Evolutionary conservation across 768 basidiomycete species (phyloP).

Genomic region (Coprinopsis strossmayeri): DNA sequence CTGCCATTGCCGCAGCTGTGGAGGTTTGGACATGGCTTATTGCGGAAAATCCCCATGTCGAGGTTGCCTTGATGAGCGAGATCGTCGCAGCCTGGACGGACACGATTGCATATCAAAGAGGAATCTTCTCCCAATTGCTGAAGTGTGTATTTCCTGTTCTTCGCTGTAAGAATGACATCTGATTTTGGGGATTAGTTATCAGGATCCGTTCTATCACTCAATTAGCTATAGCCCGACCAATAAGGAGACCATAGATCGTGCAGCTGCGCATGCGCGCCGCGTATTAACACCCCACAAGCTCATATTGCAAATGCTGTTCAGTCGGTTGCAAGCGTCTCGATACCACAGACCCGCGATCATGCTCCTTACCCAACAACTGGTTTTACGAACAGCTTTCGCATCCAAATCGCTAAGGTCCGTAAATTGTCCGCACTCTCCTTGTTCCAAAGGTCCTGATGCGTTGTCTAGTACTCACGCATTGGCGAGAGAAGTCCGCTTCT

Average conservation of each 20-base stretch:
- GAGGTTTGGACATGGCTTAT: slow-evolving; percentile 98
- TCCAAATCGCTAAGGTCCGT: slow-evolving; percentile 69
- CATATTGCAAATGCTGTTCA: slow-evolving; percentile 83
- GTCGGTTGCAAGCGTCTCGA: slow-evolving; percentile 88
- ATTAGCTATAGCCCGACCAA: slow-evolving; percentile 89
- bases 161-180: not conserved
- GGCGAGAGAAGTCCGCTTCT: slow-evolving; percentile 85
- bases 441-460: slow-evolving; percentile 1
- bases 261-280: slow-evolving; percentile 60
- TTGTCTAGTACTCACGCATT: slow-evolving; percentile 77
- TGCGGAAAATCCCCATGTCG: slow-evolving; percentile 73
- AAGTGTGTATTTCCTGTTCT: slow-evolving; percentile 48
- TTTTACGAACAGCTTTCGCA: slow-evolving; percentile 72
- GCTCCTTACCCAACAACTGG: slow-evolving; percentile 77
- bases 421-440: not conserved
- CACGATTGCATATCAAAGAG: slow-evolving; percentile 70
- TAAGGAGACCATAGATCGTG: slow-evolving; percentile 74
- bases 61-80: slow-evolving; percentile 81
- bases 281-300: slow-evolving; percentile 79
- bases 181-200: slow-evolving; percentile 54
- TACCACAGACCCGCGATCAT: slow-evolving; percentile 83
- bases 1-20: slow-evolving; percentile 79
- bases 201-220: slow-evolving; percentile 82
- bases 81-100: slow-evolving; percentile 83
- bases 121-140: slow-evolving; percentile 74